phyloP scores from a whole-genome alignment of 768 basidiomycete genomes.

The Neoboletus subvelutipes region DNA sequence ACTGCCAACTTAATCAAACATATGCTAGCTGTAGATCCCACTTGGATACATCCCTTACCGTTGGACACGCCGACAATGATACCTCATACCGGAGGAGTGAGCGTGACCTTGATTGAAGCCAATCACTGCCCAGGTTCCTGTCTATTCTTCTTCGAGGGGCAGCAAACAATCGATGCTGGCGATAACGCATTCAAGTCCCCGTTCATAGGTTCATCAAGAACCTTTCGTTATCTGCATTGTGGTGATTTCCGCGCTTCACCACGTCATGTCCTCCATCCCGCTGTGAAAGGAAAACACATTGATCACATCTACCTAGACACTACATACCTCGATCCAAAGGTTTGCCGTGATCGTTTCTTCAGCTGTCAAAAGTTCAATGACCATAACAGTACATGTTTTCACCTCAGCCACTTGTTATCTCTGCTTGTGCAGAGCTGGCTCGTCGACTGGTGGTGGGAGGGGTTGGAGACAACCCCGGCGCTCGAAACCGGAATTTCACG shows the following conservation, averaged over 20 bases:
- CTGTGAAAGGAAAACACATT: constrained; percentile 74
- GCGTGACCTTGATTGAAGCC: constrained; percentile 93
- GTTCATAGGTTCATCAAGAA: constrained; percentile 63
- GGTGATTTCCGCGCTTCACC: constrained; percentile 94
- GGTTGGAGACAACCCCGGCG: constrained; percentile 26
- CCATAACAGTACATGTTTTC: constrained; percentile 81
- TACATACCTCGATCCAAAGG: constrained; percentile 90
- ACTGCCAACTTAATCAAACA: constrained; percentile 91
- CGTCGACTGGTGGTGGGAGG: constrained; percentile 51
- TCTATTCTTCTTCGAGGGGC: constrained; percentile 91
- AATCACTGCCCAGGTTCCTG: constrained; percentile 98
- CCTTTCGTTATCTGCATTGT: constrained; percentile 92
- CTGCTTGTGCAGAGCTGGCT: constrained; percentile 87
- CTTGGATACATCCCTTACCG: constrained; percentile 88
- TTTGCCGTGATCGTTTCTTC: constrained; percentile 18
- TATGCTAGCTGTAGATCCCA: constrained; percentile 84
- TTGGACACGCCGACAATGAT: constrained; percentile 73
- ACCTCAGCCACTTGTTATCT: constrained; percentile 90
- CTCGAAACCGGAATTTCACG: constrained; percentile 30
- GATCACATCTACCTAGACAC: constrained; percentile 95
- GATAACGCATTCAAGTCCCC: constrained; percentile 75
- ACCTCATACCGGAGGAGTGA: constrained; percentile 81
- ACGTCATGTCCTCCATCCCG: constrained; percentile 80
- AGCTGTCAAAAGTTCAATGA: constrained; percentile 1
- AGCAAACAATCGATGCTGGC: constrained; percentile 85